A percentile compares a stretch with the other conserved stretches of the same genome.
Evolutionary conservation across 768 basidiomycete species (phyloP).

Genomic region (Termitomyces sp.): DNA sequence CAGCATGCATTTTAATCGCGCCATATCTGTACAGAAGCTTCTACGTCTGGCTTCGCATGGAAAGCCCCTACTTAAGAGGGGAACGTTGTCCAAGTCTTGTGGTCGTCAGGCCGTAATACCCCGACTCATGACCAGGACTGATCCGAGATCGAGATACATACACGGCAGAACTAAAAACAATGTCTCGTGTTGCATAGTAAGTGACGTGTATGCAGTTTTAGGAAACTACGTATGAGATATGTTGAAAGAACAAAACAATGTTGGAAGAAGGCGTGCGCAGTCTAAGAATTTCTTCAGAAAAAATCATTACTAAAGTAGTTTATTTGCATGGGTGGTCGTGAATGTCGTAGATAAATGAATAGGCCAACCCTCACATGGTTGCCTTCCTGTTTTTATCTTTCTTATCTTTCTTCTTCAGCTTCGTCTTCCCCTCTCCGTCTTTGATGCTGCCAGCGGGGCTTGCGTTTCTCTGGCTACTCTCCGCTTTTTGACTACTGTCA

Average conservation of each 20-base stretch:
- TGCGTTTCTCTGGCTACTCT: slow-evolving; percentile 38
- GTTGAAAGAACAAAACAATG: slow-evolving; percentile 1
- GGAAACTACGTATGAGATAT: neutral
- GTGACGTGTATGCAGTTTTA: neutral
- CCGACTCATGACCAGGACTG: slow-evolving; percentile 5
- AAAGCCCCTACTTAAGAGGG: neutral
- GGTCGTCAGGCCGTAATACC: neutral
- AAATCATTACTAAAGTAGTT: slow-evolving; percentile 15
- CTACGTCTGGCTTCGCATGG: slow-evolving; percentile 1
- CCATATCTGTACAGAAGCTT: slow-evolving; percentile 8
- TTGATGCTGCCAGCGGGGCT: slow-evolving; percentile 52
- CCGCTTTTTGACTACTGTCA: slow-evolving; percentile 34
- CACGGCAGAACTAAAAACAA: neutral
- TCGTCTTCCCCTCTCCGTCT: slow-evolving; percentile 36
- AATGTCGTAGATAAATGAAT: slow-evolving; percentile 19
- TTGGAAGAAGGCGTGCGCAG: neutral
- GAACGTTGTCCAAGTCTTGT: slow-evolving; percentile 6
- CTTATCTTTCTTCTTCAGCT: slow-evolving; percentile 45
- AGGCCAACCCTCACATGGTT: slow-evolving; percentile 17
- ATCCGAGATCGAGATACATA: neutral
- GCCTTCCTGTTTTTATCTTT: slow-evolving; percentile 53
- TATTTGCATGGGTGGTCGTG: slow-evolving; percentile 13
- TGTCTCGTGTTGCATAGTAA: neutral
- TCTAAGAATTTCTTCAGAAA: neutral
- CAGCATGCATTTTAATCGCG: slow-evolving; percentile 7